Conservation (phyloP, 306 rosid genomes). For the Boehmeria nivea region DNA sequence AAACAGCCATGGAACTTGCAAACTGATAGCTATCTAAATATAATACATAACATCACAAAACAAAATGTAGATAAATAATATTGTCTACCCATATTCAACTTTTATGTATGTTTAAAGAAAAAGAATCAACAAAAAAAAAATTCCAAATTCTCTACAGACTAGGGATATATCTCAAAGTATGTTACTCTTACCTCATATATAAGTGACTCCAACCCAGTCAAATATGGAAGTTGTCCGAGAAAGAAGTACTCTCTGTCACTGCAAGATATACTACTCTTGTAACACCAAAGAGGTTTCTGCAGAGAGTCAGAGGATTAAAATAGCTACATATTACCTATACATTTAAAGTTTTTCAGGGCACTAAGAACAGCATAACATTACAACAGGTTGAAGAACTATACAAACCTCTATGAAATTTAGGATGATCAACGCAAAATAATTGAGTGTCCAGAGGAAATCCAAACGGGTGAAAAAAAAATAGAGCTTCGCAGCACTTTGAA, state of each 20-base stretch:
- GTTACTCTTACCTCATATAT: conserved; percentile 63
- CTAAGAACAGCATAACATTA: neutral
- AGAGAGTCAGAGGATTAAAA: conserved; percentile 18
- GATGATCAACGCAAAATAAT: conserved; percentile 60
- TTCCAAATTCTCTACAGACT: conserved; percentile 15
- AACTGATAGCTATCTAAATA: too few species aligned
- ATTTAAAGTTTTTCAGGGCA: neutral
- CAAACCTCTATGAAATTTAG: conserved; percentile 91
- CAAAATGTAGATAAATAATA: too few species aligned
- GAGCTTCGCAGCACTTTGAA: conserved; percentile 56
- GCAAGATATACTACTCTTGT: conserved; percentile 45
- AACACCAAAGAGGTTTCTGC: conserved; percentile 95
- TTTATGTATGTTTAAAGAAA: neutral
- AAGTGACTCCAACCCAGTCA: conserved; percentile 57
- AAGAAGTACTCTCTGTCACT: conserved; percentile 72
- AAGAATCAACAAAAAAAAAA: neutral
- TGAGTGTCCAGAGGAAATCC: conserved; percentile 58
- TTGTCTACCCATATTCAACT: too few species aligned
- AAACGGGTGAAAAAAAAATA: conserved; percentile 52
- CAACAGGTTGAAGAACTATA: conserved; percentile 14
- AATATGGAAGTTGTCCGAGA: conserved; percentile 88
- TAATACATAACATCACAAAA: too few species aligned
- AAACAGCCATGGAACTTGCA: conserved; percentile 5
- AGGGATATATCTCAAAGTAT: conserved; percentile 11
- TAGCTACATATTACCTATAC: neutral